Percentiles rank a stretch among this genome's conserved stretches.
Conservation (phyloP, 78 protist species). For the Blattamonas nauphoetae region DNA sequence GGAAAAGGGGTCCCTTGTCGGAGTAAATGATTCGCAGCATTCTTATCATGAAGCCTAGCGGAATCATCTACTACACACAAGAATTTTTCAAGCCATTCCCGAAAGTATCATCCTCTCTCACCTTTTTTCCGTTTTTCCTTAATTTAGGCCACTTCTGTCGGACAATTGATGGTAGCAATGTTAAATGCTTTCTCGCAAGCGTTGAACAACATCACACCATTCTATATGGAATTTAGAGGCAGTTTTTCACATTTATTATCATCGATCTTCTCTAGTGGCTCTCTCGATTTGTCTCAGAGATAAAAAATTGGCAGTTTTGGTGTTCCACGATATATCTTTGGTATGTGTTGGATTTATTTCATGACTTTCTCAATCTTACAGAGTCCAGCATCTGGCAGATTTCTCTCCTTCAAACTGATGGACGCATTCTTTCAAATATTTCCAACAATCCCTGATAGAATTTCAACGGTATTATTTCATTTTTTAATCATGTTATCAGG, state of each 20-base stretch:
- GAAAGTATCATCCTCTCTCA: neutral
- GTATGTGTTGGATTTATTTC: too few species aligned
- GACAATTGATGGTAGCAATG: neutral
- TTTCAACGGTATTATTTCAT: too few species aligned
- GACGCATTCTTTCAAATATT: too few species aligned
- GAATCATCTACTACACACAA: neutral
- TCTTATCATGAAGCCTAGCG: neutral
- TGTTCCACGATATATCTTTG: neutral
- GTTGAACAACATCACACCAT: neutral
- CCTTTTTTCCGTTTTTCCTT: neutral
- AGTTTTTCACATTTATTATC: neutral
- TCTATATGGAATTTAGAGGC: neutral
- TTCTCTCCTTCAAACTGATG: too few species aligned
- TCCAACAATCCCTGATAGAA: too few species aligned
- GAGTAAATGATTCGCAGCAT: neutral
- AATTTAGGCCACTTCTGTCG: neutral
- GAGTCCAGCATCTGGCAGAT: too few species aligned
- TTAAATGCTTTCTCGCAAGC: neutral
- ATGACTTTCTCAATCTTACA: too few species aligned
- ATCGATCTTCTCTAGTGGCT: neutral
- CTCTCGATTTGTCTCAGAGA: neutral
- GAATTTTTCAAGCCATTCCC: neutral
- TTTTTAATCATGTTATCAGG: too few species aligned
- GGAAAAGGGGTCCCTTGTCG: too few species aligned
- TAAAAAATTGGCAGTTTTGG: neutral